A percentile compares a stretch with the other conserved stretches of the same genome.
phyloP scores from a whole-genome alignment of 768 basidiomycete genomes.

The Polyporus arcularius region DNA sequence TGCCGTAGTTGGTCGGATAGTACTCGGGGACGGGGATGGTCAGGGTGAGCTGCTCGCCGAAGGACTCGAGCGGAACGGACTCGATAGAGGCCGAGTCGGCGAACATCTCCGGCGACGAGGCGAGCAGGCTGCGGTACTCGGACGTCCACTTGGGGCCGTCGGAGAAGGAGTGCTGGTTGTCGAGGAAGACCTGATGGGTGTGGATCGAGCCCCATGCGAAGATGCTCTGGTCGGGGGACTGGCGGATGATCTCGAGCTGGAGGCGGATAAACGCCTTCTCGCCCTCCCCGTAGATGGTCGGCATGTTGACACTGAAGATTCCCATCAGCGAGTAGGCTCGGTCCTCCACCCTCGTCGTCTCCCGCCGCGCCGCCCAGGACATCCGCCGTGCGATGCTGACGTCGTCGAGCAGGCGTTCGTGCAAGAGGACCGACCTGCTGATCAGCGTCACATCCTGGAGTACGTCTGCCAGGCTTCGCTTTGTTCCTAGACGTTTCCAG shows the following conservation, averaged over 20 bases:
- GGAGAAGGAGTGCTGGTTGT: neutral
- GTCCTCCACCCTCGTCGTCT: conserved; percentile 4
- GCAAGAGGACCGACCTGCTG: neutral
- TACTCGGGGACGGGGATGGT: neutral
- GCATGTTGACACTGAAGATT: conserved; percentile 9
- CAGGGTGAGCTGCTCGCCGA: neutral
- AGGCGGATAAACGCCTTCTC: conserved; percentile 7
- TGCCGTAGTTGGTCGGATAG: neutral
- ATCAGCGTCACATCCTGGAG: neutral
- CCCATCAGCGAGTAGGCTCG: conserved; percentile 12
- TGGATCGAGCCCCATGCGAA: conserved; percentile 8
- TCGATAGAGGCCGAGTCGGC: neutral
- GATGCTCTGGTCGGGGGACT: conserved; percentile 6
- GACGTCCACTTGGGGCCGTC: neutral
- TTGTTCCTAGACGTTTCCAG: conserved; percentile 3
- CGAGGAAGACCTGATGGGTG: neutral
- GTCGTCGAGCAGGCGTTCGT: neutral
- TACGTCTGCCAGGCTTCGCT: neutral
- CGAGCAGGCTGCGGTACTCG: neutral
- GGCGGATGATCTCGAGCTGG: conserved; percentile 3
- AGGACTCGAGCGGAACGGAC: neutral
- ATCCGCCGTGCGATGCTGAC: conserved; percentile 7
- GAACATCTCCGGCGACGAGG: neutral
- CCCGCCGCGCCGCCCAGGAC: conserved; percentile 7
- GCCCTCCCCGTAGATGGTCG: conserved; percentile 7